These are phyloP conservation scores for Vitis amurensis DNA, from an alignment of 164 flowering plant genomes.

Conservation along the genomic window DNA sequence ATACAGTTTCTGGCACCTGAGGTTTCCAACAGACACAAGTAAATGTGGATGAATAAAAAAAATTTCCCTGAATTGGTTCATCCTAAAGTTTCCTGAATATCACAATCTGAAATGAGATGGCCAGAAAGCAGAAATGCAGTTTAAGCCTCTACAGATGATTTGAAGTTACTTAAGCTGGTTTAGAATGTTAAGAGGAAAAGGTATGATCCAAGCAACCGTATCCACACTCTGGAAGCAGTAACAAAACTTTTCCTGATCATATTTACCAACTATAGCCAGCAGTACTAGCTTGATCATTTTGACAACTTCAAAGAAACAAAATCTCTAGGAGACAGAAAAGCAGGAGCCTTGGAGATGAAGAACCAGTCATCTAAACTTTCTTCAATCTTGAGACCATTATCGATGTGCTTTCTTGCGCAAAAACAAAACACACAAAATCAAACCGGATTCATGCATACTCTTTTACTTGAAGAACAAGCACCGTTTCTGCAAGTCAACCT, in stretches of 20 bases:
- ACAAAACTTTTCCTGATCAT: neutral
- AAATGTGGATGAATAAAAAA: neutral
- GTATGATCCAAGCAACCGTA: neutral
- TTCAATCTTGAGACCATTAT: neutral
- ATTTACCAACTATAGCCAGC: neutral
- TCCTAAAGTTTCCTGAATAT: neutral
- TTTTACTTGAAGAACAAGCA: neutral
- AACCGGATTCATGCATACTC: neutral
- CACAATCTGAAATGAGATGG: neutral
- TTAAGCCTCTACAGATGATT: neutral
- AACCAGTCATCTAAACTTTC: conserved; percentile 3
- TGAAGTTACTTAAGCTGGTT: neutral
- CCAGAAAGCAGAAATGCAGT: neutral
- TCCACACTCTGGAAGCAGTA: neutral
- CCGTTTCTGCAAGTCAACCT: neutral
- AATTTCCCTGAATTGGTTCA: neutral
- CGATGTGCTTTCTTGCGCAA: neutral
- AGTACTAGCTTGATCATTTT: neutral
- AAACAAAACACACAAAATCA: neutral
- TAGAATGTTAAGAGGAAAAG: neutral
- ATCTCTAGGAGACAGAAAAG: neutral
- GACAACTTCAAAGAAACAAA: neutral
- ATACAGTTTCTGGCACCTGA: neutral
- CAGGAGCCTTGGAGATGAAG: neutral
- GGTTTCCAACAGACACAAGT: neutral